These are phyloP conservation scores for Elsinoe ampelina DNA, from an alignment of 2,329 filamentous ascomycete genomes.

Conservation along the genomic window DNA sequence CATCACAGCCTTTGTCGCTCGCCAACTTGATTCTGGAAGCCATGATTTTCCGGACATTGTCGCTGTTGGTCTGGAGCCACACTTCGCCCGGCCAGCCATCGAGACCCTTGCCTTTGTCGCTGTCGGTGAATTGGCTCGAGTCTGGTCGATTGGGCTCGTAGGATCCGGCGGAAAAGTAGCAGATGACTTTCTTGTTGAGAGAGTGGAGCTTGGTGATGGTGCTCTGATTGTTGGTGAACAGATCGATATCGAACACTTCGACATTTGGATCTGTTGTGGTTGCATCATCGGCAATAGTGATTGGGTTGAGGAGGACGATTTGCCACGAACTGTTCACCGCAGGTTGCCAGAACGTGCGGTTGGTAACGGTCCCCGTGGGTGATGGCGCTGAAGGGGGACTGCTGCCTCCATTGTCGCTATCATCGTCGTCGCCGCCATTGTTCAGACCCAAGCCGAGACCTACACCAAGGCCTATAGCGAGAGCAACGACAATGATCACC, in stretches of 20 bases:
- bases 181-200: conserved; percentile 54
- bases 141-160: conserved; percentile 57
- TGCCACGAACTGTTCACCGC: conserved; percentile 49
- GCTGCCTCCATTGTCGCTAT: not conserved
- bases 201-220: conserved; percentile 41
- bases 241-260: conserved; percentile 51
- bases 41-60: conserved; percentile 57
- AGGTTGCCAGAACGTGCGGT: conserved; percentile 41
- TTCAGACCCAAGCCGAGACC: conserved; percentile 15
- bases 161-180: conserved; percentile 65
- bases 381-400: not conserved
- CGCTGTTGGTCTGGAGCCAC: conserved; percentile 54
- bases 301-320: conserved; percentile 45
- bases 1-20: conserved; percentile 30
- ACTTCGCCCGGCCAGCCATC: conserved; percentile 57
- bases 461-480: conserved; percentile 16
- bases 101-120: conserved; percentile 49
- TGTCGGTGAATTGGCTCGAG: conserved; percentile 41
- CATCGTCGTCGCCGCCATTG: conserved; percentile 2
- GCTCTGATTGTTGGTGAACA: conserved; percentile 44
- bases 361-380: conserved; percentile 11
- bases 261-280: conserved; percentile 40
- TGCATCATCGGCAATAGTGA: conserved; percentile 29
- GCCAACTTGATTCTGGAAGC: conserved; percentile 49
- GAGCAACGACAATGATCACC: conserved; percentile 13